A percentile compares a stretch with the other conserved stretches of the same genome.
These are phyloP conservation scores for Exophiala calicioides DNA, from an alignment of 2,329 filamentous ascomycete species.

Conservation along the genomic window DNA sequence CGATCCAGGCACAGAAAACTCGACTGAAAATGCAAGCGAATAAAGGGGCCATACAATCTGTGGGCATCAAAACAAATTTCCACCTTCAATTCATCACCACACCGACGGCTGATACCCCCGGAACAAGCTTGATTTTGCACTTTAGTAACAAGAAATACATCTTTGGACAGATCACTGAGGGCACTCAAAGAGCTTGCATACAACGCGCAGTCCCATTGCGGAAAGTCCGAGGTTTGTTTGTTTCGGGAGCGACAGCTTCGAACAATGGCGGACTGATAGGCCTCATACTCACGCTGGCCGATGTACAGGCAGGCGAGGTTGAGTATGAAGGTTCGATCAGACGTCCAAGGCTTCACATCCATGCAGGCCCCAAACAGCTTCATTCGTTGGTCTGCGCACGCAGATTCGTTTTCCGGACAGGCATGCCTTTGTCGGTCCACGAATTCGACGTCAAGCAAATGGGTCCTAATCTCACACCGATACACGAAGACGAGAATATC, in stretches of 20 bases:
- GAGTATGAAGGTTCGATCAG: constrained; percentile 26
- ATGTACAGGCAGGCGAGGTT: constrained; percentile 51
- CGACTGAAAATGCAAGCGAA: constrained; percentile 8
- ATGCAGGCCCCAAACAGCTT: constrained; percentile 77
- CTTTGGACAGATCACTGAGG: constrained; percentile 80
- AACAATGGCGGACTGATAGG: constrained; percentile 81
- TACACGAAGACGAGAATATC: constrained; percentile 74
- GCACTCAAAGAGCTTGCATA: constrained; percentile 74
- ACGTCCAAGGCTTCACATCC: constrained; percentile 38
- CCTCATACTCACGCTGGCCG: constrained; percentile 79
- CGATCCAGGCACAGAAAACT: not conserved
- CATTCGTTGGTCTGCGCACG: constrained; percentile 81
- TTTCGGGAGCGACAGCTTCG: constrained; percentile 79
- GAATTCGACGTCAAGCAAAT: constrained; percentile 52
- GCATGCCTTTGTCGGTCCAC: constrained; percentile 69
- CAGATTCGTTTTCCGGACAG: constrained; percentile 81
- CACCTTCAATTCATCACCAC: constrained; percentile 74
- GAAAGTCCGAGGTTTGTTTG: constrained; percentile 74
- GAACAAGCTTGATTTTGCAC: constrained; percentile 74
- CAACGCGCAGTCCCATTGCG: constrained; percentile 66
- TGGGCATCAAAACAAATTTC: constrained; percentile 53
- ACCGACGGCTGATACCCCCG: constrained; percentile 84
- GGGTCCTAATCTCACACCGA: constrained; percentile 53
- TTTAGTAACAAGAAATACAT: constrained; percentile 82
- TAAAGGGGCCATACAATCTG: constrained; percentile 10